Evolutionary conservation across 2,329 filamentous ascomycete species (phyloP), one percentile per base, ranked within the genome.

Genomic region (Rhinocladiella mackenziei): DNA sequence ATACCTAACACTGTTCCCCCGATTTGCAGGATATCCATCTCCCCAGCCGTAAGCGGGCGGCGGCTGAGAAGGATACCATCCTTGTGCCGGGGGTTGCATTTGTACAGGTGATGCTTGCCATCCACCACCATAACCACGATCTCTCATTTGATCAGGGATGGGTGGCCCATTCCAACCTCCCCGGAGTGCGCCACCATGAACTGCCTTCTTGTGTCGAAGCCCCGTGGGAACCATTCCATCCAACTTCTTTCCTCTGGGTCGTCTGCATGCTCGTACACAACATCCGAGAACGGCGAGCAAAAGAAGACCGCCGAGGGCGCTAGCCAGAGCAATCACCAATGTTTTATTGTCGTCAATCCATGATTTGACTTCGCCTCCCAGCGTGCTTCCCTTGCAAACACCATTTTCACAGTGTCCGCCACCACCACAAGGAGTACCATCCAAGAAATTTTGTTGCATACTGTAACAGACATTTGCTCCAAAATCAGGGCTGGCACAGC

Each of bases 391-490:
- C 57, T 76, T 65, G 67, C 92, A 98, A 56, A 74, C 69, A 31
- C 92, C 92, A 57, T 89, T 91, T 39, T 65, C 62, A 65, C 92
- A 98, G 44, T 71, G 74, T 5, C 92, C 92, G 42, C 87, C 86
- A 13, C 84, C 85, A 39, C 80, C 76, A 62, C 92, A 98, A 1
- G 77, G 70, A 1, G 92, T 97, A 13, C 92, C 92, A 61, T 98
- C 92, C 20, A 97, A 72, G 67, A 94, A 97, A 67, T 94, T 92
- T 62, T 96, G 89, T 62, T 86, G 83, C 68, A 94, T 78, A 15
- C 77, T 76, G 48, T 84, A 82, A 65, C 88, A 95, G 5, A 76
- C 73, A 45, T 78, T 77, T 4, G 70, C 52, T 5, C 78, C 78
- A 45, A 89, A 82, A 44, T 79, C 71, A 3, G 86, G 80, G 17